Base-by-base conservation (phyloP, 1,139 yeast species). In the Suhomyces yuchorum region DNA sequence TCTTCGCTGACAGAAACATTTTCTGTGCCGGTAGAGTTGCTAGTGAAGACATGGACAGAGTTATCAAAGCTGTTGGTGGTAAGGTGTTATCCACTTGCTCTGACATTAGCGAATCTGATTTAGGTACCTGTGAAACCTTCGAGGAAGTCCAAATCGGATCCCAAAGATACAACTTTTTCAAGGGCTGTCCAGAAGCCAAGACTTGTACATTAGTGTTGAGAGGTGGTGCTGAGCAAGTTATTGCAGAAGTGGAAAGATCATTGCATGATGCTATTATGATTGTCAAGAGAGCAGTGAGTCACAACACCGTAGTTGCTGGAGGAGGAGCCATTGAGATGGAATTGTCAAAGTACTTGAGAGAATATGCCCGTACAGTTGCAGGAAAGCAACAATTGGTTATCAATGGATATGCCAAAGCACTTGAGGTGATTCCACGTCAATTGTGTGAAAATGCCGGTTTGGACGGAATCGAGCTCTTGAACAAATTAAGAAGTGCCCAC, bases 281-380 rank as follows among this genome's bases (percentile, higher is more conserved):
- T 67, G 98, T 93, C 43, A 92, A 92, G 73, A 81, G 99, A 61
- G 96, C 98, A 1, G 84, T 93, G 42, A 86, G 87, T 63, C 93
- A 91, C 65, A 87, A 83, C 61, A 75, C 82, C 32, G 84, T 95
- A 55, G 99, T 93, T 51, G 98, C 97, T 14, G 99, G 99, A 51
- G 99, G 99, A 56, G 99, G 99, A 54, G 99, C 99, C 40, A 87
- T 92, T 55, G 99, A 93, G 68, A 95, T 93, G 99, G 98, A 93
- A 66, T 66, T 95, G 43, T 91, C 98, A 37, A 89, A 84, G 65
- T 82, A 87, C 65, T 78, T 95, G 58, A 82, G 99, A 61, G 97
- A 90, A 58, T 82, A 84, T 62, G 85, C 97, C 18, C 85, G 85
- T 62, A 81, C 91, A 11, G 87, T 93, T 60, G 90, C 97, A 18